Base-by-base conservation (phyloP, 2,329 filamentous ascomycete species). In the Cordyceps militaris region DNA sequence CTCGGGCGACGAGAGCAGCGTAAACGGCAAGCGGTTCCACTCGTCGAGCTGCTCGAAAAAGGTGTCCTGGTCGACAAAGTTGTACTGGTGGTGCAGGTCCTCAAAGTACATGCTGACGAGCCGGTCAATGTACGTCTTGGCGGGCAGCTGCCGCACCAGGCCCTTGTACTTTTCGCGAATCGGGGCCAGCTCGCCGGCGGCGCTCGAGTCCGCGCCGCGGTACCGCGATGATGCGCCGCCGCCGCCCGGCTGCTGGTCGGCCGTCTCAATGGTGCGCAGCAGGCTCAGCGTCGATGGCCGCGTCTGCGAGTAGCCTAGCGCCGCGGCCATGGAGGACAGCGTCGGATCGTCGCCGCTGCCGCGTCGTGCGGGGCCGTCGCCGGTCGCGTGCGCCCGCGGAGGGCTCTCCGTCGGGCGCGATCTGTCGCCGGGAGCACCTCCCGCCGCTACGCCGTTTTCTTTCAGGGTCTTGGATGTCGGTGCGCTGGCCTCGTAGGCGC, bases 21-120 rank as follows among this genome's bases (percentile, higher is more conserved):
- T 73, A 63, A 82, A 83, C 3, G 82, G 78, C 13, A 83, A 63
- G 26, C 69, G 74, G 61, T 79, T 75, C 83, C 83, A 86, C 55
- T 78, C 73, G 1, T 73, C 69, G 42, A 85, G 73, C 61, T 82
- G 77, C 26, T 70, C 67, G 52, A 73, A 66, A 60, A 85, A 83
- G 7, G 79, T 67, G 23, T 76, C 75, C 52, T 77, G 73, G 61
- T 86, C 82, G 9, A 86, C 67, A 28, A 74, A 70, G 62, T 75
- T 79, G 67, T 86, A 85, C 57, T 81, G 78, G 74, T 77, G 81
- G 66, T 85, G 85, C 65, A 83, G 76, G 56, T 83, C 75, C n/a
- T 66, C 66, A 59, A 86, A 79, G 66, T 79, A 86, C 9, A 81
- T 72, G 14, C 72, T 71, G 14, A 81, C 70, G 9, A 86, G 77